These are phyloP conservation scores for Aspergillus arachidicola DNA, from an alignment of 2,329 filamentous ascomycete genomes.

Conservation along the genomic window DNA sequence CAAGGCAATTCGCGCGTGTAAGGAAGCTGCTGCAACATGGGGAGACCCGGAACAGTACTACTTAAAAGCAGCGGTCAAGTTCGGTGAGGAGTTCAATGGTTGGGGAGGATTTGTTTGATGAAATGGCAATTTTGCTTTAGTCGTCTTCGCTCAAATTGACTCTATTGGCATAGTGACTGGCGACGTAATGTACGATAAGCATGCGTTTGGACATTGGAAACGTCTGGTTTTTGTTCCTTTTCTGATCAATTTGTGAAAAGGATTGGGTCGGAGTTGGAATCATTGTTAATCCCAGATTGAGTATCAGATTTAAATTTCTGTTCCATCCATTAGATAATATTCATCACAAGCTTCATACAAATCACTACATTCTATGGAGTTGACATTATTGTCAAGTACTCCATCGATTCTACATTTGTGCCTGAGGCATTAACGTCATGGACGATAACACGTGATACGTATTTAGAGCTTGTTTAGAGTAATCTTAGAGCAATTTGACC, in stretches of 20 bases:
- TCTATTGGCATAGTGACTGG: background rate
- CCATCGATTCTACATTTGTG: background rate
- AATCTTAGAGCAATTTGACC: background rate
- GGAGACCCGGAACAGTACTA: constrained; percentile 48
- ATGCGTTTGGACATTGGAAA: background rate
- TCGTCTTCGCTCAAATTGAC: background rate
- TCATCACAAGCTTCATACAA: background rate
- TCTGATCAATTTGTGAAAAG: background rate
- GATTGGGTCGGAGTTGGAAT: background rate
- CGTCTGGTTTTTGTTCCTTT: background rate
- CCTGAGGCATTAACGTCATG: background rate
- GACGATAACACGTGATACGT: background rate
- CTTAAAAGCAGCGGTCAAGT: constrained; percentile 54
- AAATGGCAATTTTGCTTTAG: background rate
- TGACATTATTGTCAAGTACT: too few relatives aligned
- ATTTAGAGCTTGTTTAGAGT: background rate
- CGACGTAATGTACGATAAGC: background rate
- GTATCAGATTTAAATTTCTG: background rate
- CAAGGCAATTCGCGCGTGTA: constrained; percentile 70
- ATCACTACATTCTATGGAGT: background rate
- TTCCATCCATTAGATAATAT: background rate
- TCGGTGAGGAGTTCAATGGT: constrained; percentile 61
- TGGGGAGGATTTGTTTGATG: constrained; percentile 57
- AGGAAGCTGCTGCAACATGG: constrained; percentile 42
- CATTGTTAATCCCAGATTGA: background rate